Evolutionary conservation across 495 filamentous ascomycete genomes (phyloP), one percentile per base, ranked within the genome.

Genomic region (Recurvomyces mirabilis): DNA sequence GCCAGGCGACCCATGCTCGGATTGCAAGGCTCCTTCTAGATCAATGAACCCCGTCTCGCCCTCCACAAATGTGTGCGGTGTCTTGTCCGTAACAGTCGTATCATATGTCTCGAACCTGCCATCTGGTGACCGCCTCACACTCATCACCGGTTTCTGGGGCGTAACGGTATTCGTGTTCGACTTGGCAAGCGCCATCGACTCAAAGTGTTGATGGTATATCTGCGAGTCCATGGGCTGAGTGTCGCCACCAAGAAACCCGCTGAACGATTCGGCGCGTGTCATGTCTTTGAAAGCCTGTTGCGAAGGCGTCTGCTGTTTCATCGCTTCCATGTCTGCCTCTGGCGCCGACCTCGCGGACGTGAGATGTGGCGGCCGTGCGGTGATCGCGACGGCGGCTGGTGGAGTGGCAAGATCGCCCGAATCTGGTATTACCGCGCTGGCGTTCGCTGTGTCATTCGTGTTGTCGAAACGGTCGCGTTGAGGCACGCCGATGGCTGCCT

Each of bases 211-310:
- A 43, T 47, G 55, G 44, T 62, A 65, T 11, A 66, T 54, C 53
- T 66, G 63, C 21, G 56, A 56, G 39, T 62, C 58, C 53, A 56
- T 57, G 7, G 56, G 51, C 46, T 66, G 63, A 11, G 63, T 66
- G 50, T 64, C 61, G 11, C 63, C 63, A 17, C 48, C 58, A 11
- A 37, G 19, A 14, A 40, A 53, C n/a, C 54, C 54, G 25, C 51
- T 38, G 38, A 56, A 56, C 10, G 49, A 42, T 18, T 32, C 28
- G 12, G 54, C 49, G 10, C 45, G 44, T 7, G 41, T 43, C 46
- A 47, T 22, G 11, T 19, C 25, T 4, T 6, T n/a, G 22, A 34
- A 29, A 5, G 25, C 30, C 7, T 46, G 17, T 41, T 56, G 54
- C 36, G 54, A 47, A 7, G 38, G 49, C 39, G 38, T 24, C 3